Base-by-base conservation (phyloP, 83 land plant genomes). In the Thuja plicata region DNA sequence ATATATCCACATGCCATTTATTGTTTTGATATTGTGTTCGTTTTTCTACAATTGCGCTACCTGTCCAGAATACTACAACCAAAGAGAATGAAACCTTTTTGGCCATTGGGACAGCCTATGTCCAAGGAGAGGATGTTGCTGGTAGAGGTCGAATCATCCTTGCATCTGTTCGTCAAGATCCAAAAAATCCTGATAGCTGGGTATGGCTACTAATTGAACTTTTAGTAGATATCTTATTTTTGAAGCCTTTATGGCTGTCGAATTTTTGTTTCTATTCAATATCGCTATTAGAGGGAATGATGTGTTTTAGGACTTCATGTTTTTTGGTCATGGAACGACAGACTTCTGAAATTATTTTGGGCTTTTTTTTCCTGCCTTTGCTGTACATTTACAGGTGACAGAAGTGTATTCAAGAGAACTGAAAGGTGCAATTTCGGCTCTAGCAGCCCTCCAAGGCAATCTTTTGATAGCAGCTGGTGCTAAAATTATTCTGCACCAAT, bases 41-140 rank as follows among this genome's bases (percentile, higher is more conserved):
- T 50, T 84, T 84, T 84, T 35, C 24, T 19, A 6, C 84, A 80
- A 21, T 8, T 54, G 80, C 54, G 71, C 15, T 17, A 86, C n/a
- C 16, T 86, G 16, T 88, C 57, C 91, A 96, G 97, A 96, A 94
- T 80, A 92, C 93, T 35, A 86, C 93, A 45, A 93, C 93, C 50
- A 92, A 89, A 89, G 96, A 93, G 71, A 94, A 91, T 88, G 96
- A 98, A 89, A 96, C 98, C 45, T 93, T 98, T 32, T 92, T 98
- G 89, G 99, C 98, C 12, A 91, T 98, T 91, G 99, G 99, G 57
- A 98, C 99, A 81, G 98, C 97, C 74, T 98, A 95, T 91, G 96
- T 95, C 46, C 99, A 98, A 95, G 99, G 99, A 73, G 99, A 98
- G 89, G 99, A 98, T 94, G 95, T 98, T 84, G 94, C 98, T 88